A percentile compares a stretch with the other conserved stretches of the same genome.
Conservation (phyloP, 352 stramenopile genomes). For the Aphanomyces cochlioides region DNA sequence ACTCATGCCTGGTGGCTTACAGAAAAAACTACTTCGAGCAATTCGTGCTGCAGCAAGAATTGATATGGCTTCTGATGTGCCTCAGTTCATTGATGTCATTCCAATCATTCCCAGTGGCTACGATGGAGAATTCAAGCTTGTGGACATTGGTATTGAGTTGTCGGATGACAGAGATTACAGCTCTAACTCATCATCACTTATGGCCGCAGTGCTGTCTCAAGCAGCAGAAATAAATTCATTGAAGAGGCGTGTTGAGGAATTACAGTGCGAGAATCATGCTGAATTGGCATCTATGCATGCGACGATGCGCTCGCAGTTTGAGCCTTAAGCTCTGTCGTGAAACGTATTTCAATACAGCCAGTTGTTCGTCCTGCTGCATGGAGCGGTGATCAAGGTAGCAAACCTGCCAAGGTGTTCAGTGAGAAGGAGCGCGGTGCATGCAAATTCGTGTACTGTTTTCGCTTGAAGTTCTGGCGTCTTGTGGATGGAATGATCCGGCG, state of each 20-base stretch:
- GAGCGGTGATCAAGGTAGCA: too few species aligned
- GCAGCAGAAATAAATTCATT: not conserved
- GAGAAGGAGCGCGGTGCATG: too few species aligned
- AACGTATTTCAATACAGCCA: not conserved
- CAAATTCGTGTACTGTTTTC: too few species aligned
- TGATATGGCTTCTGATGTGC: not conserved
- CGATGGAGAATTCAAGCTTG: not conserved
- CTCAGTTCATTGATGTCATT: conserved; percentile 4
- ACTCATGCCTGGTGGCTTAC: not conserved
- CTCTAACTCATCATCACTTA: not conserved
- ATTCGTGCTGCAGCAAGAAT: not conserved
- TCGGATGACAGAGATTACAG: not conserved
- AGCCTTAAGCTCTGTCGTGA: not conserved
- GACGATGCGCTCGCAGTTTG: not conserved
- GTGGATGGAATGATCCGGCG: too few species aligned
- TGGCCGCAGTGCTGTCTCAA: not conserved
- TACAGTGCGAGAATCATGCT: not conserved
- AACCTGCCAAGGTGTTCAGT: too few species aligned
- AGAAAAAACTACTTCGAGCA: not conserved
- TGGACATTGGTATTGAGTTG: not conserved
- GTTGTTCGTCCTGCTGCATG: not conserved
- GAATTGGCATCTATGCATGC: conserved; percentile 1
- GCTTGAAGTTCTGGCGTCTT: too few species aligned
- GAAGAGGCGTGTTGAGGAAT: conserved; percentile 7
- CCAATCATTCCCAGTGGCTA: not conserved